A percentile compares a stretch with the other conserved stretches of the same genome.
phyloP scores from a whole-genome alignment of 805 yeast genomes.

The Candida anglica region DNA sequence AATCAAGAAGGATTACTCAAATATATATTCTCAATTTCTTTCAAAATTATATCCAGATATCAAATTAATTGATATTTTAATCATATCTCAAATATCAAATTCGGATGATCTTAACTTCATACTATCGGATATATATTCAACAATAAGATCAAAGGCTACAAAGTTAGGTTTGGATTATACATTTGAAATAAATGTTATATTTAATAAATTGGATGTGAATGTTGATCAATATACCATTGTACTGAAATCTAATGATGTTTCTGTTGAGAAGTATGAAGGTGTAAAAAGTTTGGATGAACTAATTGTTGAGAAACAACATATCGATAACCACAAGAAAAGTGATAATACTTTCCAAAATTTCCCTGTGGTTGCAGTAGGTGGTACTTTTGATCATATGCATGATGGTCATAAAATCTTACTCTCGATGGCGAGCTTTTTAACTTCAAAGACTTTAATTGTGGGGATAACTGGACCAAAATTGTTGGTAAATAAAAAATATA shows the following conservation, averaged over 20 bases:
- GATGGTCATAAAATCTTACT: conserved; percentile 90
- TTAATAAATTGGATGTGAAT: conserved; percentile 12
- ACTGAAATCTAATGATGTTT: too few relatives aligned
- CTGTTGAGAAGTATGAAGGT: too few relatives aligned
- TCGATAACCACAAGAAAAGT: not conserved
- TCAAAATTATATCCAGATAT: not conserved
- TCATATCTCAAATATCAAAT: conserved; percentile 15
- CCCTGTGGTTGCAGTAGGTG: conserved; percentile 66
- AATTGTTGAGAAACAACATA: not conserved
- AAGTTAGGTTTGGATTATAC: conserved; percentile 16
- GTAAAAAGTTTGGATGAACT: not conserved
- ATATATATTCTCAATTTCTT: conserved; percentile 3
- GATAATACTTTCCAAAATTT: not conserved
- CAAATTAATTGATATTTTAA: conserved; percentile 19
- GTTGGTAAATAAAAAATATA: conserved; percentile 69
- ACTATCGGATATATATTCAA: conserved; percentile 26
- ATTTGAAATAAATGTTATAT: conserved; percentile 26
- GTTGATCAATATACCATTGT: too few relatives aligned
- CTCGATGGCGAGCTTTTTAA: conserved; percentile 63
- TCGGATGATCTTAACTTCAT: conserved; percentile 20
- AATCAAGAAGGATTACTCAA: conserved; percentile 8
- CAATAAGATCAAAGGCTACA: conserved; percentile 17
- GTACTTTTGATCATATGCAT: conserved; percentile 95
- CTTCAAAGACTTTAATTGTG: conserved; percentile 55
- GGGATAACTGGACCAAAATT: conserved; percentile 82